Base-by-base conservation (phyloP, 805 yeast genomes). In the Brettanomyces sp. region DNA sequence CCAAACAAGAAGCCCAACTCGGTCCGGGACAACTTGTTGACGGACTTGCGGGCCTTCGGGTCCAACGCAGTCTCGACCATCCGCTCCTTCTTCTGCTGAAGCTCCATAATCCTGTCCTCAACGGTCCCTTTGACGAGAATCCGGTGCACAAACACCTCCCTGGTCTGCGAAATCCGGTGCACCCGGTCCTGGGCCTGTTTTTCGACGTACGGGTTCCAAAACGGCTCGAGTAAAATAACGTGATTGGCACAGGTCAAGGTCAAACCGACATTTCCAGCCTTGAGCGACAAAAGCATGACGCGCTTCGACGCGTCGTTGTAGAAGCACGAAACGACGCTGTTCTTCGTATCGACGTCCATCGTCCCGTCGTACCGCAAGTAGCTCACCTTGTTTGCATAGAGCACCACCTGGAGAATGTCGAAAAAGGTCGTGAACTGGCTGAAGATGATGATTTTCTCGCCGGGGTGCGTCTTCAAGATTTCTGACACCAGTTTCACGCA, bases 121-220 rank as follows among this genome's bases (percentile, higher is more conserved):
- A 93, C 95, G 0, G 96, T 84, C 30, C 75, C 73, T 41, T 69
- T 65, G 39, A 84, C 74, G 52, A 87, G 70, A 22, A 93, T 63
- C 51, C 89, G 72, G 64, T 91, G 83, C 18, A 93, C 84, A 49
- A 64, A 69, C 11, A 93, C 99, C 36, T 82, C 82, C 46, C 78
- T 72, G 28, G 77, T 73, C 66, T 93, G 99, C 5, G 98, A 96
- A 50, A 93, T 88, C 62, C 99, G 76, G 65, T 93, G 91, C 7
- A 95, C 95, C 52, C 99, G 77, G 59, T 89, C 99, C 75, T 86
- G 87, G 0, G 99, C 99, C 66, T 93, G 99, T 42, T 87, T 95
- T 65, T 93, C 98, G 7, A 91, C 96, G 62, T 75, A 93, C 2
- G 98, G 98, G 59, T 93, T 93, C 99, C 99, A 93, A 62, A 89